Evolutionary conservation across 176 grass and related monocot species (phyloP).

Genomic region (Carex pumila): DNA sequence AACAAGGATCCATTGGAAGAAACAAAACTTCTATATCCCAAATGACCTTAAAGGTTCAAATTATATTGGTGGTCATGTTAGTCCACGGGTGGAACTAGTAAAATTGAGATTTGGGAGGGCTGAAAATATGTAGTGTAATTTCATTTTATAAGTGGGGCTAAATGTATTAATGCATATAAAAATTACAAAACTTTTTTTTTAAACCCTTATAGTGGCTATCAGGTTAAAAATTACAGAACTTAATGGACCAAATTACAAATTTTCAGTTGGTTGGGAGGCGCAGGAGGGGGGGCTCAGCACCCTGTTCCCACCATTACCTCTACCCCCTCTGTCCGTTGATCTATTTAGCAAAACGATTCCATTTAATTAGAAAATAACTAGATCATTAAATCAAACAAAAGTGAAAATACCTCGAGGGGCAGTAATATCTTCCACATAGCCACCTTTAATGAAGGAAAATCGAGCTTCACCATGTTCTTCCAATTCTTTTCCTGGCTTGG

Average conservation of each 20-base stretch:
- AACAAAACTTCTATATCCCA: neutral
- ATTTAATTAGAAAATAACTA: neutral
- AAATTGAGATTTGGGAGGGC: too few relatives aligned
- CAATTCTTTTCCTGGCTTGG: neutral
- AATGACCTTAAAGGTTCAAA: neutral
- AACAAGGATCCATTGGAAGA: neutral
- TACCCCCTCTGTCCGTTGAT: neutral
- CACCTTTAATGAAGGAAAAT: constrained; percentile 91
- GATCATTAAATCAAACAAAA: neutral
- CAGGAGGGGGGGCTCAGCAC: too few relatives aligned
- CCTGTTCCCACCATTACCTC: too few relatives aligned
- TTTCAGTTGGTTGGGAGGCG: too few relatives aligned
- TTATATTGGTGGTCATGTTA: neutral
- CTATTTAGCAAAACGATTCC: neutral
- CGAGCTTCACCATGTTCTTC: constrained; percentile 54
- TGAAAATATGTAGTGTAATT: too few relatives aligned
- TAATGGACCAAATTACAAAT: too few relatives aligned
- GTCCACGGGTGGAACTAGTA: too few relatives aligned
- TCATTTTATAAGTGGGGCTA: too few relatives aligned
- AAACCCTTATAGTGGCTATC: too few relatives aligned
- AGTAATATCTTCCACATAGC: constrained; percentile 67
- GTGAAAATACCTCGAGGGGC: constrained; percentile 16
- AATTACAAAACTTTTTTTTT: too few relatives aligned
- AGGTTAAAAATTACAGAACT: too few relatives aligned
- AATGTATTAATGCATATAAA: too few relatives aligned